Conservation (phyloP, 2,329 filamentous ascomycete genomes). For the Eutypa lata region DNA sequence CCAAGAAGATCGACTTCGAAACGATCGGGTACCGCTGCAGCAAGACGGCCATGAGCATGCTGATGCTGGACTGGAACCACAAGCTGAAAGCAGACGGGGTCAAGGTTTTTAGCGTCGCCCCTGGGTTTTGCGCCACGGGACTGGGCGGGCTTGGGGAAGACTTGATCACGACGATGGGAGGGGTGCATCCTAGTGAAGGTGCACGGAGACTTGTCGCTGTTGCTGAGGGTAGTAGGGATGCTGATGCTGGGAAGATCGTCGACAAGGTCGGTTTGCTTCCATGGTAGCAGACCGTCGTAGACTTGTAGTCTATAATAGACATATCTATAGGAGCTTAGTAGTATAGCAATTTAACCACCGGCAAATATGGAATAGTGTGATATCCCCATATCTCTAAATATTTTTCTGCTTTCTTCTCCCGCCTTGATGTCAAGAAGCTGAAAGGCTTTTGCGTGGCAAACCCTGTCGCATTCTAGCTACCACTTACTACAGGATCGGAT, state of each 20-base stretch:
- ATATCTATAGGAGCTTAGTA: no score
- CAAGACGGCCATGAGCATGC: slow-evolving; percentile 46
- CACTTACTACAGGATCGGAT: no score
- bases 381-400: no score
- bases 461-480: no score
- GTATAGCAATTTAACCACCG: no score
- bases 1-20: slow-evolving; percentile 27
- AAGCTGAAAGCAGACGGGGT: slow-evolving; percentile 46
- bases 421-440: no score
- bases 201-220: slow-evolving; percentile 35
- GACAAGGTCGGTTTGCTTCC: slow-evolving; percentile 4
- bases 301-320: no score
- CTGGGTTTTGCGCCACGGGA: slow-evolving; percentile 27
- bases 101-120: slow-evolving; percentile 46
- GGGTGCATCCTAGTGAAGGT: slow-evolving; percentile 16
- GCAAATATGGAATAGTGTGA: no score
- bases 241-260: slow-evolving; percentile 34
- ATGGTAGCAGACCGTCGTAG: background rate
- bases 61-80: slow-evolving; percentile 42
- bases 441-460: no score
- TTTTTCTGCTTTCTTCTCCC: no score
- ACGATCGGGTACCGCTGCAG: slow-evolving; percentile 31
- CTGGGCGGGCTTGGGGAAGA: slow-evolving; percentile 15
- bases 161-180: slow-evolving; percentile 13
- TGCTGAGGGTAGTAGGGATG: slow-evolving; percentile 37